Percentiles rank a stretch among this genome's conserved stretches.
Evolutionary conservation across 306 rosid species (phyloP).

Genomic region (Astragalus glycyphyllos): DNA sequence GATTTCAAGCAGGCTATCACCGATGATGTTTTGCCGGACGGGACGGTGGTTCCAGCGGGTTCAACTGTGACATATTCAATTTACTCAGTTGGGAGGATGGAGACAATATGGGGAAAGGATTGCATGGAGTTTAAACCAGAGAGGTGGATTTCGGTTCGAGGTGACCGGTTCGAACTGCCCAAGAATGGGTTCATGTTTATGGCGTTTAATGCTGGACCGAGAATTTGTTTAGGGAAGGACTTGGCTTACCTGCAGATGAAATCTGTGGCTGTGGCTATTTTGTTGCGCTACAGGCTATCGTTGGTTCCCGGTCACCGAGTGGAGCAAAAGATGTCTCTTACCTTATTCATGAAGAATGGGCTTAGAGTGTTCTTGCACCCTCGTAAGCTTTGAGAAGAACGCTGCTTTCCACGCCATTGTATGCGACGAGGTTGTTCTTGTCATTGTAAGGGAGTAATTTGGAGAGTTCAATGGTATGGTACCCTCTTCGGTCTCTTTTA

Average conservation of each 20-base stretch:
- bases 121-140: slow-evolving; percentile 90
- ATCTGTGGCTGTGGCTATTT: slow-evolving; percentile 87
- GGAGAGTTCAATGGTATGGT: background rate
- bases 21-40: slow-evolving; percentile 87
- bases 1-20: slow-evolving; percentile 79
- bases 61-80: slow-evolving; percentile 92
- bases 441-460: background rate
- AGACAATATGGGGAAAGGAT: slow-evolving; percentile 84
- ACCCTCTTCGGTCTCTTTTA: too few relatives aligned
- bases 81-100: slow-evolving; percentile 83
- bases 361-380: slow-evolving; percentile 68
- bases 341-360: slow-evolving; percentile 89
- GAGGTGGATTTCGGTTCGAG: slow-evolving; percentile 70
- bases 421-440: slow-evolving; percentile 39
- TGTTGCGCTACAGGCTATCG: slow-evolving; percentile 71
- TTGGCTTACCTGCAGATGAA: slow-evolving; percentile 95
- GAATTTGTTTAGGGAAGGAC: slow-evolving; percentile 92
- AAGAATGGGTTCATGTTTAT: slow-evolving; percentile 75
- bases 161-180: slow-evolving; percentile 79
- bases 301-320: slow-evolving; percentile 81
- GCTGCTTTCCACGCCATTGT: slow-evolving; percentile 24
- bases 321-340: slow-evolving; percentile 94
- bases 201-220: slow-evolving; percentile 96
- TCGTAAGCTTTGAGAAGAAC: slow-evolving; percentile 59
- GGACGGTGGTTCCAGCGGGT: slow-evolving; percentile 79